Evolutionary conservation across 2,329 filamentous ascomycete genomes (phyloP).

Genomic region (Sporothrix mexicana): DNA sequence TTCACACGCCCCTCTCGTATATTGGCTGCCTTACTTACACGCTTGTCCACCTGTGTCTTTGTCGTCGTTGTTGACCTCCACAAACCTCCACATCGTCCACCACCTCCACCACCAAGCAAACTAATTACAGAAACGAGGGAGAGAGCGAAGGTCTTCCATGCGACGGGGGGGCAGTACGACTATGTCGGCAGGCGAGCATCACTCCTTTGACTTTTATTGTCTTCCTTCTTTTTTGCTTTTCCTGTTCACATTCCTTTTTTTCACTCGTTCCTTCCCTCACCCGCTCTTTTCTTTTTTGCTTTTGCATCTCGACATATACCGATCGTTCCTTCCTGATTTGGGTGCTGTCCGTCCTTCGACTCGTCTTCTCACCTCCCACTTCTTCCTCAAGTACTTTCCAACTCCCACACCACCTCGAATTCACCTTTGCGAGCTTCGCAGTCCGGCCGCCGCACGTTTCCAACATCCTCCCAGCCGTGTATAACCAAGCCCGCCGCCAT

Average conservation of each 20-base stretch:
- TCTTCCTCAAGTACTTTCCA: background rate
- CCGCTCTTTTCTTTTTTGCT: slow-evolving; percentile 6
- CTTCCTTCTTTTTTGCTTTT: slow-evolving; percentile 13
- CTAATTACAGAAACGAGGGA: slow-evolving; percentile 29
- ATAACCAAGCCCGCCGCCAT: slow-evolving; percentile 3
- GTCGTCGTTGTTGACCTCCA: slow-evolving; percentile 32
- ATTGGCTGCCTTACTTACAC: slow-evolving; percentile 33
- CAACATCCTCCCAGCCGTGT: slow-evolving; percentile 5
- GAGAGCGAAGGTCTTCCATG: slow-evolving; percentile 25
- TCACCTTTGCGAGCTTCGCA: slow-evolving; percentile 5
- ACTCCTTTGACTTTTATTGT: slow-evolving; percentile 2
- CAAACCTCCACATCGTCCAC: slow-evolving; percentile 30
- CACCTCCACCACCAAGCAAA: slow-evolving; percentile 30
- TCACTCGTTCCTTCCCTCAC: background rate
- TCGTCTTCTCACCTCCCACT: background rate
- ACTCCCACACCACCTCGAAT: background rate
- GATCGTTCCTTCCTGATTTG: slow-evolving; percentile 10
- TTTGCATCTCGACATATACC: slow-evolving; percentile 5
- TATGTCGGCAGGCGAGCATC: slow-evolving; percentile 19
- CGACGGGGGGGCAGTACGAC: slow-evolving; percentile 24
- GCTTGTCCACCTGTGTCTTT: slow-evolving; percentile 20
- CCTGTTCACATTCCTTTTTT: background rate
- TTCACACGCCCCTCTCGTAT: slow-evolving; percentile 29
- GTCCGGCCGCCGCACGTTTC: background rate
- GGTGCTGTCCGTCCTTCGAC: background rate